These are phyloP conservation scores for Mycena haematopus DNA, from an alignment of 768 basidiomycete species.

Conservation along the genomic window DNA sequence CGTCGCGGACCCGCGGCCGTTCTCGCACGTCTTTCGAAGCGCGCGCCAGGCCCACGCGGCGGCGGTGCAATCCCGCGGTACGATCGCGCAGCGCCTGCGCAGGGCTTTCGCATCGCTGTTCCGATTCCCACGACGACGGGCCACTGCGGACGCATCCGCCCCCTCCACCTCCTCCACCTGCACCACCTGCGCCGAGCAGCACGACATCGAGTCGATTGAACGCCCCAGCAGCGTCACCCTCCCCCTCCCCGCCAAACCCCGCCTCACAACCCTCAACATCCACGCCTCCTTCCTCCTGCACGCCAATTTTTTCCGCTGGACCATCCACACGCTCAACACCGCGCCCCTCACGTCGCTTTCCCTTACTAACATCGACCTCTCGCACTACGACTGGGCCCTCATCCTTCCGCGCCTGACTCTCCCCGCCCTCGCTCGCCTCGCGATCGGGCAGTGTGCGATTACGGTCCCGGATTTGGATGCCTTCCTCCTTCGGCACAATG, in stretches of 20 bases:
- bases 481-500: not conserved
- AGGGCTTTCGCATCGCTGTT: not conserved
- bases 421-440: not conserved
- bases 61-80: not conserved
- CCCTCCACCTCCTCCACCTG: no score
- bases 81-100: not conserved
- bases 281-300: not conserved
- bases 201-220: not conserved
- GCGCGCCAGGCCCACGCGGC: no score
- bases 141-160: no score
- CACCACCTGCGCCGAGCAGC: not conserved
- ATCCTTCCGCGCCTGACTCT: not conserved
- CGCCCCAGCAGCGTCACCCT: not conserved
- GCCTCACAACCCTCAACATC: not conserved
- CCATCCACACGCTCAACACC: not conserved
- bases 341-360: not conserved
- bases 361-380: not conserved
- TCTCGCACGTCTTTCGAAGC: not conserved
- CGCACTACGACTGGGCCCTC: not conserved
- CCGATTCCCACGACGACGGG: not conserved
- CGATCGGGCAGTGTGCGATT: not conserved
- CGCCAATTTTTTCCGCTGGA: not conserved
- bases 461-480: not conserved
- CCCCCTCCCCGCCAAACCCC: not conserved
- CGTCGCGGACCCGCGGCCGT: not conserved